Evolutionary conservation across 441 rosid genomes (phyloP).

Genomic region (Pelargonium fulgidum): DNA sequence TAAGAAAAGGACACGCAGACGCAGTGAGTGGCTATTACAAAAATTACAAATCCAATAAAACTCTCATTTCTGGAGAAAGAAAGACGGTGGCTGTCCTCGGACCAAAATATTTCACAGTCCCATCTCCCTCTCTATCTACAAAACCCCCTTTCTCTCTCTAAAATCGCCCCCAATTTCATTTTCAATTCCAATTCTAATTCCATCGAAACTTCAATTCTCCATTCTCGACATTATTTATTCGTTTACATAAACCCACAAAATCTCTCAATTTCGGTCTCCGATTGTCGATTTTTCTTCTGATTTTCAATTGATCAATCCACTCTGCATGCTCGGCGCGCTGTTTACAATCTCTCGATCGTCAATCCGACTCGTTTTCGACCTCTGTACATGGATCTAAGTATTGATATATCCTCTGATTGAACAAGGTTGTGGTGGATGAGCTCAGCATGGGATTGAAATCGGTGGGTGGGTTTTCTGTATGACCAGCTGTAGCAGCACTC

Average conservation of each 20-base stretch:
- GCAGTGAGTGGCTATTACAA: too few relatives aligned
- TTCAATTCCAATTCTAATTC: neutral
- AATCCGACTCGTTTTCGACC: neutral
- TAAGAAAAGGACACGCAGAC: too few relatives aligned
- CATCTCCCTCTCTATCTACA: neutral
- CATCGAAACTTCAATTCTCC: neutral
- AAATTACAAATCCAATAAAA: neutral
- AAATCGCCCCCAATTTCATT: neutral
- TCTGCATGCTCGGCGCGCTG: slow-evolving; percentile 3
- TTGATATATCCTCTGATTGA: neutral
- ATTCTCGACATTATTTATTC: neutral
- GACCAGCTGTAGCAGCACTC: neutral
- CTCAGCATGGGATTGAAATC: slow-evolving; percentile 7
- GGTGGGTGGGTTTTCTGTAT: slow-evolving; percentile 2
- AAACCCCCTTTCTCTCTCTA: slow-evolving; percentile 6
- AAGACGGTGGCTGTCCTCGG: slow-evolving; percentile 8
- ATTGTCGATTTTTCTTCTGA: too few relatives aligned
- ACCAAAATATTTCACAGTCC: neutral
- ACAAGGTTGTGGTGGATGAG: neutral
- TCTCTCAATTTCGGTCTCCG: too few relatives aligned
- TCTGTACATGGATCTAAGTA: neutral
- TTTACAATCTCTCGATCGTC: neutral
- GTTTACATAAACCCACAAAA: neutral
- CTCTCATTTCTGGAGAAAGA: neutral
- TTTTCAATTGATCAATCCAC: neutral